These are phyloP conservation scores for Gossypium sturtianum DNA, from an alignment of 345 rosid genomes.

Conservation along the genomic window DNA sequence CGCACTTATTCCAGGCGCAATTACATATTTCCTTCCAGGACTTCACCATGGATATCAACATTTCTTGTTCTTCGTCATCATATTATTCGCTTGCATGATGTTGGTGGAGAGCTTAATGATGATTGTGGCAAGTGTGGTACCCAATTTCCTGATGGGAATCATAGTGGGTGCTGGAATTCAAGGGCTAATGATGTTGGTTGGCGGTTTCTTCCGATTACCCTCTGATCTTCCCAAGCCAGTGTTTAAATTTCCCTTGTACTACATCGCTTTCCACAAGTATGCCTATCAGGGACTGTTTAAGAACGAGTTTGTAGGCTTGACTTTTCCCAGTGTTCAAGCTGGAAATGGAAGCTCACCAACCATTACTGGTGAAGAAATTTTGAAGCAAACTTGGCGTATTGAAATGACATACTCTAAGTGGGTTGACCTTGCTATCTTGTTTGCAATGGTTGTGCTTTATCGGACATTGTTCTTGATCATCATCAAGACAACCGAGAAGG, in stretches of 20 bases:
- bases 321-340: constrained; percentile 9
- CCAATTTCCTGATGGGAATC: constrained; percentile 47
- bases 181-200: constrained; percentile 41
- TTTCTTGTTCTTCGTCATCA: constrained; percentile 27
- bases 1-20: constrained; percentile 42
- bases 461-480: constrained; percentile 31
- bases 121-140: constrained; percentile 45
- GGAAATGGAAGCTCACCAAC: neutral
- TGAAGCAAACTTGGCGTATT: constrained; percentile 36
- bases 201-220: constrained; percentile 48
- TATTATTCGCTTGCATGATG: constrained; percentile 37
- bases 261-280: constrained; percentile 41
- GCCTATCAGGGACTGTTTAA: constrained; percentile 45
- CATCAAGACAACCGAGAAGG: constrained; percentile 25
- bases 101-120: constrained; percentile 56
- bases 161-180: constrained; percentile 50
- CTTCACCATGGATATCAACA: constrained; percentile 31
- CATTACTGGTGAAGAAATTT: constrained; percentile 24
- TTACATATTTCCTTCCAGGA: constrained; percentile 27
- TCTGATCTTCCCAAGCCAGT: constrained; percentile 35
- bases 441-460: constrained; percentile 36
- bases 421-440: constrained; percentile 39
- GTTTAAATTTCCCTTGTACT: constrained; percentile 44
- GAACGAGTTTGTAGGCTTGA: constrained; percentile 44
- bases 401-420: constrained; percentile 48